Percentiles rank a stretch among this genome's conserved stretches.
Evolutionary conservation across 108 stramenopile species (phyloP).

Genomic region (Phaeodactylum tricornutum): DNA sequence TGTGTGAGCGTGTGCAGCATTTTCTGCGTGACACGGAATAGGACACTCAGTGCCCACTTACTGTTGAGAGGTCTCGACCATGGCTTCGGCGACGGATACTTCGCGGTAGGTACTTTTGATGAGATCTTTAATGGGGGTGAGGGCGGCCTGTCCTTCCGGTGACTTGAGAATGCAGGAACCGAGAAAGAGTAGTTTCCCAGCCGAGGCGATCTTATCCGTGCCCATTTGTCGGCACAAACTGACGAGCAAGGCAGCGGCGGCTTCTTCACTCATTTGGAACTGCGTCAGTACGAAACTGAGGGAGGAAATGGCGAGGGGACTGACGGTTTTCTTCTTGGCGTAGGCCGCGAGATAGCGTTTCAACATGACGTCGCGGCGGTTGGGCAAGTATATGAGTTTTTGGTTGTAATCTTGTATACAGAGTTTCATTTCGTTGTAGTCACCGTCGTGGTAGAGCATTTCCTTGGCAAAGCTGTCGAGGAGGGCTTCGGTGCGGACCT

Average conservation of each 20-base stretch:
- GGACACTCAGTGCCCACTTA: slow-evolving; percentile 27
- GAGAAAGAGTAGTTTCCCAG: slow-evolving; percentile 75
- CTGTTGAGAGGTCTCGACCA: slow-evolving; percentile 55
- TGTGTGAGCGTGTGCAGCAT: background rate
- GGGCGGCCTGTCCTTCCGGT: slow-evolving; percentile 30
- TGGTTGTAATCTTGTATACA: slow-evolving; percentile 51
- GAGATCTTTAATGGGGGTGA: slow-evolving; percentile 45
- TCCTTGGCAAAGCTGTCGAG: slow-evolving; percentile 54
- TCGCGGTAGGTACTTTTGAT: slow-evolving; percentile 47
- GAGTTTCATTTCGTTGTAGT: slow-evolving; percentile 69
- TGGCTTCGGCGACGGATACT: slow-evolving; percentile 19
- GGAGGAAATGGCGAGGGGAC: slow-evolving; percentile 60
- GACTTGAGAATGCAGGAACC: slow-evolving; percentile 67
- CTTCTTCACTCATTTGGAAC: slow-evolving; percentile 58
- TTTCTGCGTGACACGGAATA: background rate
- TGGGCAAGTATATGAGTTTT: slow-evolving; percentile 50
- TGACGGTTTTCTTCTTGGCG: slow-evolving; percentile 62
- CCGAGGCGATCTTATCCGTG: slow-evolving; percentile 37
- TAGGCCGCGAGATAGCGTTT: slow-evolving; percentile 57
- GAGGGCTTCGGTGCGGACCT: slow-evolving; percentile 22
- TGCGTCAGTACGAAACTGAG: slow-evolving; percentile 64
- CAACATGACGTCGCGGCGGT: slow-evolving; percentile 33
- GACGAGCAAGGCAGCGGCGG: slow-evolving; percentile 55
- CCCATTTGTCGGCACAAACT: slow-evolving; percentile 39
- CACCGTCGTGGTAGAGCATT: slow-evolving; percentile 76